Percentiles rank a stretch among this genome's conserved stretches.
phyloP scores from a whole-genome alignment of 108 stramenopile species.

The Fragilariopsis cylindrus region DNA sequence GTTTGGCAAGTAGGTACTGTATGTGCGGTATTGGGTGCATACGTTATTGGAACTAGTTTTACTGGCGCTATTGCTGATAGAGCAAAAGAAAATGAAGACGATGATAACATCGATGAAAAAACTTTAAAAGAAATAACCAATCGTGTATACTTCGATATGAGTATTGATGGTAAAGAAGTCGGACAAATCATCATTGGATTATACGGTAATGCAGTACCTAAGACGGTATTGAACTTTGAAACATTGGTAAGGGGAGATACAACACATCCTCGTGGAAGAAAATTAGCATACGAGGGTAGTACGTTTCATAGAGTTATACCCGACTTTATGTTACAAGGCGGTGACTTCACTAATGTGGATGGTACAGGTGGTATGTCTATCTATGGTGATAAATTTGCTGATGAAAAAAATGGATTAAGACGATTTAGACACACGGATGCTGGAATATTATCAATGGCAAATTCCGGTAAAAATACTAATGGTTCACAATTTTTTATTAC shows the following conservation, averaged over 20 bases:
- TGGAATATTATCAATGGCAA: slow-evolving; percentile 91
- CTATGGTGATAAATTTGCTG: slow-evolving; percentile 83
- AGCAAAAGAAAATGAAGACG: slow-evolving; percentile 20
- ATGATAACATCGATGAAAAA: slow-evolving; percentile 18
- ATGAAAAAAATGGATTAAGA: slow-evolving; percentile 83
- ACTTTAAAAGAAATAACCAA: slow-evolving; percentile 45
- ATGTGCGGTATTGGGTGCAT: slow-evolving; percentile 29
- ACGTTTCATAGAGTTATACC: slow-evolving; percentile 95
- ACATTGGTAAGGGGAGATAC: slow-evolving; percentile 67
- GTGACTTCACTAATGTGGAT: slow-evolving; percentile 94
- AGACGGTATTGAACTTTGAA: slow-evolving; percentile 89
- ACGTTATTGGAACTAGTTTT: slow-evolving; percentile 22
- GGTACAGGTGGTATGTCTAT: slow-evolving; percentile 87
- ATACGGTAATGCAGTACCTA: slow-evolving; percentile 87
- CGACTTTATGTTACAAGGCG: slow-evolving; percentile 87
- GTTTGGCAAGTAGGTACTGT: slow-evolving; percentile 42
- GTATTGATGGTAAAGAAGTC: slow-evolving; percentile 64
- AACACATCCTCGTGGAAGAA: slow-evolving; percentile 57
- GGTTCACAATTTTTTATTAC: slow-evolving; percentile 91
- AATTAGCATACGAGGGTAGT: slow-evolving; percentile 74
- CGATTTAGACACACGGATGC: slow-evolving; percentile 88
- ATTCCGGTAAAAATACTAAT: slow-evolving; percentile 91
- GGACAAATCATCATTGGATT: slow-evolving; percentile 92
- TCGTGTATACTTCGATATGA: slow-evolving; percentile 82
- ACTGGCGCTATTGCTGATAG: slow-evolving; percentile 11